Base-by-base conservation (phyloP, 495 filamentous ascomycete genomes). In the Xylaria sp. region DNA sequence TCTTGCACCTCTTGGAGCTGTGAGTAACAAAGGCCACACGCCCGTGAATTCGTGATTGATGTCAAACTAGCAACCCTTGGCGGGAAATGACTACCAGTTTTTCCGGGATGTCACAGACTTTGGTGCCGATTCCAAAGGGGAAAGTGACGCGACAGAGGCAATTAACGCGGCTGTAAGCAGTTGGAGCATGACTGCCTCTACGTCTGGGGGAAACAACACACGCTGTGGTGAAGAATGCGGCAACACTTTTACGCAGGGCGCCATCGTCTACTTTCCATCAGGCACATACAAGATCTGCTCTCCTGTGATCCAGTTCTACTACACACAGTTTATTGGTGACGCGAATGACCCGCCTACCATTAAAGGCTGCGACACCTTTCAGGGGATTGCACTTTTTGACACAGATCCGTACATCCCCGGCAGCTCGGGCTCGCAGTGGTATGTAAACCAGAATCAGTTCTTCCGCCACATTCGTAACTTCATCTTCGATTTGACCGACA, bases 281-380 rank as follows among this genome's bases (percentile, higher is more conserved):
- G 74, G 74, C 5, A 74, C 59, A 8, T 76, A 76, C 48, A 57
- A 58, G n/a, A 62, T 76, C 50, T 71, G 57, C 31, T 57, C 37
- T 2, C 26, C 72, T 21, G 37, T 73, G 0, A 46, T 35, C 17
- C n/a, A 43, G 24, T n/a, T 8, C 6, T 70, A 65, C 41, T 57
- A 68, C 5, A 68, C 67, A 7, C 71, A 73, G 61, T 26, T 68
- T 0, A 64, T 90, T 52, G 89, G 89, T 8, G 85, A 91, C 81
- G 79, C 85, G 24, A 83, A 82, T 37, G 79, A 87, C 69, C 77
- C 90, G 33, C 94, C 94, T 2, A 86, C 87, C 11, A 86, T 97
- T 79, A 93, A 93, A 81, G 94, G 88, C 1, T 76, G 86, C 1
- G 90, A 96, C 69, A 91, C 91, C 0, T 95, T 95, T 74, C 76